phyloP scores from a whole-genome alignment of 192 early-diverging fungal species.

The Umbelopsis sp. region DNA sequence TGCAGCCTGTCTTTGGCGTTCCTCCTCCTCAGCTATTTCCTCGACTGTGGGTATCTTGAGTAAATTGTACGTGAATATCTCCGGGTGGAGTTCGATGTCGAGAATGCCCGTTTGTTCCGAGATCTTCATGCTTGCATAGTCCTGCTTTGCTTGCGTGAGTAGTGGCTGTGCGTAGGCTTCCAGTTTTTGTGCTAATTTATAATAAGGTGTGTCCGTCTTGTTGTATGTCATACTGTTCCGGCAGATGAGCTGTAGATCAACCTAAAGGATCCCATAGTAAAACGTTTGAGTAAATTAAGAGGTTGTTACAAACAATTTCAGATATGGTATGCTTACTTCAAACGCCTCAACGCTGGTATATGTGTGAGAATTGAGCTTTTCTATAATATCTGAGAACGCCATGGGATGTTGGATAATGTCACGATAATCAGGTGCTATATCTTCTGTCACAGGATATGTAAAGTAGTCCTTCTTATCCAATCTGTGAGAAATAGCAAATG shows the following conservation, averaged over 20 bases:
- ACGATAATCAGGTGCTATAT: slow-evolving; percentile 77
- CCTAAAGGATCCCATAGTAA: slow-evolving; percentile 38
- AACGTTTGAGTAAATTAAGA: not conserved
- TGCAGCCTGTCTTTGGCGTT: slow-evolving; percentile 14
- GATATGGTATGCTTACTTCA: slow-evolving; percentile 34
- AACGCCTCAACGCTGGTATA: slow-evolving; percentile 66
- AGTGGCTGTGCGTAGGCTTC: slow-evolving; percentile 40
- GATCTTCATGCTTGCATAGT: slow-evolving; percentile 43
- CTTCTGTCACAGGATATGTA: slow-evolving; percentile 63
- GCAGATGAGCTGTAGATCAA: slow-evolving; percentile 72
- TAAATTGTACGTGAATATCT: slow-evolving; percentile 54
- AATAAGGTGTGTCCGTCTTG: slow-evolving; percentile 70
- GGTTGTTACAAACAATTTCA: too few species aligned
- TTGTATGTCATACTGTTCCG: slow-evolving; percentile 80
- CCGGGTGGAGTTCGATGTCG: slow-evolving; percentile 44
- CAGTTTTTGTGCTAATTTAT: slow-evolving; percentile 61
- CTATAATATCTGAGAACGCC: slow-evolving; percentile 70
- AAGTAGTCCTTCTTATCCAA: slow-evolving; percentile 73
- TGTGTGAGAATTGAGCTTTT: slow-evolving; percentile 53
- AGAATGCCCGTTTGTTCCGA: slow-evolving; percentile 43
- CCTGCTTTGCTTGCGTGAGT: slow-evolving; percentile 43
- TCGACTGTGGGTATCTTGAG: slow-evolving; percentile 5
- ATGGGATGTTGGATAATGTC: slow-evolving; percentile 72
- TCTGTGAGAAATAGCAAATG: slow-evolving; percentile 19
- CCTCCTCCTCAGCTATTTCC: slow-evolving; percentile 12